Percentiles rank a stretch among this genome's conserved stretches.
Conservation (phyloP, 169 alveolate genomes). For the Plasmodium gallinaceum region DNA sequence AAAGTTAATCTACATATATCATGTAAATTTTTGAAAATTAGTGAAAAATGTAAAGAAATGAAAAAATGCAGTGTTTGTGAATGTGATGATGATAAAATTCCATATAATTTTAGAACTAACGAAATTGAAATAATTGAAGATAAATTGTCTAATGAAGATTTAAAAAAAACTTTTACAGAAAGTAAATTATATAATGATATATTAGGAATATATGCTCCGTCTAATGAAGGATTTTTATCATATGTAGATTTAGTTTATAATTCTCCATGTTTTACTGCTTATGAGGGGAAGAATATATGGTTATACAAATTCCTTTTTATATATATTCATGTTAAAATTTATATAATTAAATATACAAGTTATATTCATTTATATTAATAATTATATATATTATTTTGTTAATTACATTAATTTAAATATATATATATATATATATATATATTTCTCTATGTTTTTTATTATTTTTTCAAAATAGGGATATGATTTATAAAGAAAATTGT, state of each 20-base stretch:
- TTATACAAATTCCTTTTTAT: background rate
- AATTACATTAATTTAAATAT: background rate
- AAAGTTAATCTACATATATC: slow-evolving; percentile 48
- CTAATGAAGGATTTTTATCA: slow-evolving; percentile 47
- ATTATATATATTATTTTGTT: background rate
- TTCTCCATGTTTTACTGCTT: slow-evolving; percentile 56
- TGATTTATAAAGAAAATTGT: slow-evolving; percentile 60
- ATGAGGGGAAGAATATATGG: slow-evolving; percentile 57
- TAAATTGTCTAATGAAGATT: slow-evolving; percentile 39
- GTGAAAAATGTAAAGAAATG: slow-evolving; percentile 53
- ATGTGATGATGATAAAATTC: slow-evolving; percentile 53
- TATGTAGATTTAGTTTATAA: slow-evolving; percentile 56
- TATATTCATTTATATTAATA: too few relatives aligned
- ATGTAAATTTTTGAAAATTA: slow-evolving; percentile 23
- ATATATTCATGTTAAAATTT: too few relatives aligned
- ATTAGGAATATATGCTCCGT: slow-evolving; percentile 41
- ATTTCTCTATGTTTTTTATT: background rate
- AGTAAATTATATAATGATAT: slow-evolving; percentile 57
- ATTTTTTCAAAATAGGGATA: slow-evolving; percentile 22
- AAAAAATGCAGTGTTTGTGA: slow-evolving; percentile 71
- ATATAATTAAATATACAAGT: too few relatives aligned
- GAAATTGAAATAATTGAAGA: slow-evolving; percentile 59
- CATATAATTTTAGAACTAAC: slow-evolving; percentile 43
- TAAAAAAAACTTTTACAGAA: slow-evolving; percentile 58
- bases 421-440: background rate